Evolutionary conservation across 345 rosid species (phyloP).

Genomic region (Trapa bicornis): DNA sequence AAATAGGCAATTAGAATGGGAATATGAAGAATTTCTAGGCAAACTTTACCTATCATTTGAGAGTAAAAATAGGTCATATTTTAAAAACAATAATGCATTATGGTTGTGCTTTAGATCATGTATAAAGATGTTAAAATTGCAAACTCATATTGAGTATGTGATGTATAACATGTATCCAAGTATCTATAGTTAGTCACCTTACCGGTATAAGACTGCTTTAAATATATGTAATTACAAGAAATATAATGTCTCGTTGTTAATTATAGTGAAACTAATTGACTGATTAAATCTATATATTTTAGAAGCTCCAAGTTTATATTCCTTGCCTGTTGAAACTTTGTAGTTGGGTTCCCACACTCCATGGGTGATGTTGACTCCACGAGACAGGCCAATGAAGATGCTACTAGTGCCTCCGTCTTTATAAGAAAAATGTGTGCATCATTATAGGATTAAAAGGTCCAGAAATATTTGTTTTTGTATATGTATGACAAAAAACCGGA

Average conservation of each 20-base stretch:
- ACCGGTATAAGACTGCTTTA: not conserved
- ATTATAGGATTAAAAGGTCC: not conserved
- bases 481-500: not conserved
- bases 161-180: not conserved
- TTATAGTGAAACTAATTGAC: not conserved
- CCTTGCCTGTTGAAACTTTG: slow-evolving; percentile 68
- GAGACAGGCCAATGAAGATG: slow-evolving; percentile 65
- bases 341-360: slow-evolving; percentile 22
- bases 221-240: not conserved
- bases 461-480: not conserved
- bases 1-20: not conserved
- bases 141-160: not conserved
- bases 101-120: not conserved
- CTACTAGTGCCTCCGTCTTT: slow-evolving; percentile 80
- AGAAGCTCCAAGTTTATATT: slow-evolving; percentile 6
- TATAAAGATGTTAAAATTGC: not conserved
- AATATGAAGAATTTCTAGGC: not conserved
- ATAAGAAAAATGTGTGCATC: slow-evolving; percentile 6
- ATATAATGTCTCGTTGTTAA: not conserved
- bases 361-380: slow-evolving; percentile 25
- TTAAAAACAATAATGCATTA: not conserved
- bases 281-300: slow-evolving; percentile 4
- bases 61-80: not conserved
- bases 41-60: not conserved
- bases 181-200: not conserved